These are phyloP conservation scores for Vicia sativa DNA, from an alignment of 306 rosid species.

Conservation along the genomic window DNA sequence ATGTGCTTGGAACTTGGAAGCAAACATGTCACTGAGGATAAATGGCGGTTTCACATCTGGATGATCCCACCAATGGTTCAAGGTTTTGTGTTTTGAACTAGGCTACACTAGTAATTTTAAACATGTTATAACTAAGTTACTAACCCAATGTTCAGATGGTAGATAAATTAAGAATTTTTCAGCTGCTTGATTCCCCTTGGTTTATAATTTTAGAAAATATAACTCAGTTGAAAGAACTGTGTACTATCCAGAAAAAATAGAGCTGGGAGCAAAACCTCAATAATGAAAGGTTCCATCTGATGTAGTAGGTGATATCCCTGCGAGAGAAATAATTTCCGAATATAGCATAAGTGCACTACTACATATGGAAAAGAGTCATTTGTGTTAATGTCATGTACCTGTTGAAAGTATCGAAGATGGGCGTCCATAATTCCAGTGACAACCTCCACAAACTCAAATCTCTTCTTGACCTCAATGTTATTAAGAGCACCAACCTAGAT, in stretches of 20 bases:
- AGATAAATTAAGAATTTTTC: constrained; percentile 16
- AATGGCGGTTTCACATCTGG: constrained; percentile 14
- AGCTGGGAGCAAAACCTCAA: constrained; percentile 48
- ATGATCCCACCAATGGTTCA: constrained; percentile 22
- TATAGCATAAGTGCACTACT: constrained; percentile 33
- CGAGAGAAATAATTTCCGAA: constrained; percentile 26
- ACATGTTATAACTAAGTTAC: neutral
- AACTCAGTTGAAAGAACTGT: constrained; percentile 24
- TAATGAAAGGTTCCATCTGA: constrained; percentile 58
- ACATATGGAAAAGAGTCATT: constrained; percentile 15
- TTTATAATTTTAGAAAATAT: constrained; percentile 33
- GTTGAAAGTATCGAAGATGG: constrained; percentile 84
- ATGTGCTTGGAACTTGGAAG: constrained; percentile 20
- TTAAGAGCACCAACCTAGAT: constrained; percentile 65
- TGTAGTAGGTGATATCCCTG: constrained; percentile 59
- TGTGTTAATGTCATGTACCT: constrained; percentile 50
- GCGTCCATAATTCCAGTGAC: constrained; percentile 79
- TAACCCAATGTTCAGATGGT: constrained; percentile 28
- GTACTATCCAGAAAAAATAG: constrained; percentile 29
- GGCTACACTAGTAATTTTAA: constrained; percentile 15
- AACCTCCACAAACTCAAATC: constrained; percentile 74
- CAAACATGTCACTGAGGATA: constrained; percentile 19
- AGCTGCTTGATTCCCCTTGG: constrained; percentile 19
- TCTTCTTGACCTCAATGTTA: constrained; percentile 67
- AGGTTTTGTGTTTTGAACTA: constrained; percentile 23